Base-by-base conservation (phyloP, 2,329 filamentous ascomycete genomes). In the Phialophora tarda region DNA sequence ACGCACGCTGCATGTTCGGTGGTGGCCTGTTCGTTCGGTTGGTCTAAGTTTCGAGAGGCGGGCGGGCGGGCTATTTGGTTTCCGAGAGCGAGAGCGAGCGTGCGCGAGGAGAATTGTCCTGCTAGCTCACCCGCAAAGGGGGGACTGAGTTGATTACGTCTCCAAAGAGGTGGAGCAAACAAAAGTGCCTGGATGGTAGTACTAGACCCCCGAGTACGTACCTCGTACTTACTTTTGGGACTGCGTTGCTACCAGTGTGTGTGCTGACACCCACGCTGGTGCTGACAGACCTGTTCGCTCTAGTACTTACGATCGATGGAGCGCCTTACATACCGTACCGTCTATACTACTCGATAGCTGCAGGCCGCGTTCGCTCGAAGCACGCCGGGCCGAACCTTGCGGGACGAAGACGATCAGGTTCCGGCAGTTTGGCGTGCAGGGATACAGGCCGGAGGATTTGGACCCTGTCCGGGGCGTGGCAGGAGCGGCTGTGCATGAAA, bases 321-420 rank as follows among this genome's bases (percentile, higher is more conserved):
- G 17, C 38, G 38, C 14, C 38, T n/a, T 44, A 44, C 38, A 7
- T 44, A 44, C 38, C 38, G 34, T 14, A 14, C 12, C 34, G 34
- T 44, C 17, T 44, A 17, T 8, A n/a, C n/a, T n/a, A n/a, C n/a
- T n/a, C n/a, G n/a, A n/a, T 11, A 32, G 30, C 38, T 41, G 38
- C 48, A 51, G 21, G 48, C 24, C 48, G 21, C 21, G 53, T 11
- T 11, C 14, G 24, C 21, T 56, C 24, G 6, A 51, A 51, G 48
- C 48, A 23, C 21, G 14, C 48, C 48, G 48, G 48, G 48, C 48
- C 48, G 48, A 51, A 51, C 48, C 48, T 51, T 51, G 48, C 48
- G 48, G 48, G 48, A 51, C 24, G 48, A 51, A 24, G 48, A 28
- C 24, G 48, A 51, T 51, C 48, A 51, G 21, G 48, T 51, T 28